phyloP scores from a whole-genome alignment of 2,329 filamentous ascomycete genomes.

The Dendryphion nanum region DNA sequence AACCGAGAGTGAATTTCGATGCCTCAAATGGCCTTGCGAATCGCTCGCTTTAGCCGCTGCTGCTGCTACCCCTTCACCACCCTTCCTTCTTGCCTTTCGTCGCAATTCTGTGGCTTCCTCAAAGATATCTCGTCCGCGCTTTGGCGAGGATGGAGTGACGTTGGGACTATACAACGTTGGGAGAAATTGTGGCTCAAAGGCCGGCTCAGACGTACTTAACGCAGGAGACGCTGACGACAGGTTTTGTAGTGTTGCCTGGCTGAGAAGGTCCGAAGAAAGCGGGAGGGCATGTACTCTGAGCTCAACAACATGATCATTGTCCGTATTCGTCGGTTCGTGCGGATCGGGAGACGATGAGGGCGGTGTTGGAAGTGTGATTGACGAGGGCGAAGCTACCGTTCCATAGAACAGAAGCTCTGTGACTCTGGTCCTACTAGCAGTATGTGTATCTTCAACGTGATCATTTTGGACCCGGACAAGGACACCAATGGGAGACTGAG shows the following conservation, averaged over 20 bases:
- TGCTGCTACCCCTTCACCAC: constrained; percentile 44
- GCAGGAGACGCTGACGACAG: constrained; percentile 10
- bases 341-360: constrained; percentile 28
- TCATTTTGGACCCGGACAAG: constrained; percentile 29
- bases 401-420: constrained; percentile 50
- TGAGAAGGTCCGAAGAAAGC: constrained; percentile 44
- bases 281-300: constrained; percentile 42
- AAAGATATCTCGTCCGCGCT: constrained; percentile 47
- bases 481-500: constrained; percentile 42
- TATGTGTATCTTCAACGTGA: background rate
- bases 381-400: constrained; percentile 19
- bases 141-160: constrained; percentile 27
- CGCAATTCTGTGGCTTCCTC: constrained; percentile 47
- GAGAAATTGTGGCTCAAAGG: constrained; percentile 34
- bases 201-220: constrained; percentile 8
- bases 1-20: constrained; percentile 33
- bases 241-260: constrained; percentile 6
- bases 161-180: constrained; percentile 18
- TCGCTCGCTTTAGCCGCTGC: constrained; percentile 38
- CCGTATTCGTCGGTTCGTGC: constrained; percentile 5
- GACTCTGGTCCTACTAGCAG: constrained; percentile 23
- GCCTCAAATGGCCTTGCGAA: constrained; percentile 22
- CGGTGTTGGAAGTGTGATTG: constrained; percentile 28
- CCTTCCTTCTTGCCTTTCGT: constrained; percentile 42
- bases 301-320: constrained; percentile 17